Evolutionary conservation across 805 yeast genomes (phyloP), one percentile per base, ranked within the genome.

Genomic region (Saccharomycopsis schoenii): DNA sequence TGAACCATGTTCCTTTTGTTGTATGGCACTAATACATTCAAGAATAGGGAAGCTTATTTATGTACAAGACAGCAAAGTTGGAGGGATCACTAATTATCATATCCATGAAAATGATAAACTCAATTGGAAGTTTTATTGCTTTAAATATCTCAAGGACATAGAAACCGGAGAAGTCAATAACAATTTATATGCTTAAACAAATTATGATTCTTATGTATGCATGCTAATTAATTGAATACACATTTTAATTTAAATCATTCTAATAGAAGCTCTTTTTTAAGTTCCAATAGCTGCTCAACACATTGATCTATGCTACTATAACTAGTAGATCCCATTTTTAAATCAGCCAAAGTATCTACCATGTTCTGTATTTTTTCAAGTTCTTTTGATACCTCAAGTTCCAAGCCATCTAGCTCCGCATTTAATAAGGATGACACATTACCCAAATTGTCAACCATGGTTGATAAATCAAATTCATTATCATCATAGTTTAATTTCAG

Each of bases 1-100:
- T 70, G 99, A 94, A 71, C 99, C 99, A 0, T 94, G 99, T 68
- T 82, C 89, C 0, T 94, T 93, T 97, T 94, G 99, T 69, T 75
- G 89, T 6, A 94, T 94, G 99, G 98, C 98, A 0, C 76, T 94
- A 50, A 85, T 92, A 11, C 99, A 94, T 70, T 93, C 98, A 0
- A 77, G 99, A 57, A 80, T 94, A 0, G 79, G 83, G 15, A 76
- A 90, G 58, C 73, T 93, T 40, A 74, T 88, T 0, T 93, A 84
- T 71, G 66, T 88, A 17, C 73, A 74, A 47, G 74, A 80, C 1
- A 78, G 81, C 65, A 61, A 62, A 25, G 82, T 88, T 0, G 91
- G 89, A 6, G 82, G 81, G 2, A 76, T 85, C 42, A 80, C 76
- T 51, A 80, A 85, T 2, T 88, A 85, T 66, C 84, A 86, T 66